Conservation (phyloP, 2,329 filamentous ascomycete species). For the Penicillium psychrosexuale region DNA sequence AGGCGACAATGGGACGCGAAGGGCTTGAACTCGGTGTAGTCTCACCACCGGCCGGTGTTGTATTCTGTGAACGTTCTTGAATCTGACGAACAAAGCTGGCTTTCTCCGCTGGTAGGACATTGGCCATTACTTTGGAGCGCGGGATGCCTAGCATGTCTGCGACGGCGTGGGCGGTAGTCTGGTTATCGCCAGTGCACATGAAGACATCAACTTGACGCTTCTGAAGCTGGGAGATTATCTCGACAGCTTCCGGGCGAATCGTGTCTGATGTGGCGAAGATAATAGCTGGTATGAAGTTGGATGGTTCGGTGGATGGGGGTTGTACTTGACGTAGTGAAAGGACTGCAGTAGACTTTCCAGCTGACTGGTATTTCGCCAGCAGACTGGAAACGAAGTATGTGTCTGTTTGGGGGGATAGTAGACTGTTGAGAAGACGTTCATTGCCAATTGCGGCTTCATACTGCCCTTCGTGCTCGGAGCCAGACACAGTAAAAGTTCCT, state of each 20-base stretch:
- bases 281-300: conserved; percentile 52
- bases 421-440: conserved; percentile 48
- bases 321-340: conserved; percentile 38
- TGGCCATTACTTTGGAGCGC: conserved; percentile 72
- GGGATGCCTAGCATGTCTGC: conserved; percentile 73
- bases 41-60: background rate
- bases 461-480: conserved; percentile 17
- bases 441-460: conserved; percentile 57
- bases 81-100: conserved; percentile 42
- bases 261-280: conserved; percentile 77
- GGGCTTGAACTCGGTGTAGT: background rate
- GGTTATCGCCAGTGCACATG: conserved; percentile 92
- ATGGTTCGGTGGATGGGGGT: conserved; percentile 10
- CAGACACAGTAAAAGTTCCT: conserved; percentile 47
- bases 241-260: conserved; percentile 67
- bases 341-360: conserved; percentile 46
- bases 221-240: conserved; percentile 64
- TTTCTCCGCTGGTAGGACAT: conserved; percentile 82
- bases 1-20: conserved; percentile 62
- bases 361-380: conserved; percentile 40
- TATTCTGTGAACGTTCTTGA: conserved; percentile 26
- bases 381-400: conserved; percentile 34
- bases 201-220: conserved; percentile 69
- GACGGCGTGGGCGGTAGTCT: conserved; percentile 77
- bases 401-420: conserved; percentile 31